Evolutionary conservation across 2,329 filamentous ascomycete genomes (phyloP).

Genomic region (Epichloe hybrida): DNA sequence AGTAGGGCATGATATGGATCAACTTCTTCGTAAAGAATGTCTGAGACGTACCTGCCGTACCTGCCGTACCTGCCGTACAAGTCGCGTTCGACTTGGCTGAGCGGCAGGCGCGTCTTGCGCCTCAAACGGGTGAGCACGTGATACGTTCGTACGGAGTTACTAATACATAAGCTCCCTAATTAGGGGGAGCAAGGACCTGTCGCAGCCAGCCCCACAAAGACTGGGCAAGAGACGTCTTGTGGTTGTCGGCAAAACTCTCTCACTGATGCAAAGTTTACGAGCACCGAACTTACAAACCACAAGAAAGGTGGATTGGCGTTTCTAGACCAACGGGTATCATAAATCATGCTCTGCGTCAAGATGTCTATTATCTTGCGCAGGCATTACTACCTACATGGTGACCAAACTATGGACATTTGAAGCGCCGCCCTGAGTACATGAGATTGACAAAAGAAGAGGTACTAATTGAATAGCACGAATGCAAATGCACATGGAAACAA

Average conservation of each 20-base stretch:
- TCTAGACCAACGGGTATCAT: not conserved
- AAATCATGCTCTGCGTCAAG: not conserved
- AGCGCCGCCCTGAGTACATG: not conserved
- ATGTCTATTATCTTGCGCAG: not conserved
- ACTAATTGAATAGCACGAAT: not conserved
- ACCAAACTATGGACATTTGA: not conserved
- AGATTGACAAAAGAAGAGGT: not conserved
- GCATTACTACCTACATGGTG: slow-evolving; percentile 1
- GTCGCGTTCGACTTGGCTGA: not conserved
- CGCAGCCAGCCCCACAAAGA: not conserved
- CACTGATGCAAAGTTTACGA: too few relatives aligned
- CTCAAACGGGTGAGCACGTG: slow-evolving; percentile 9
- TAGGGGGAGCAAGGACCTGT: not conserved
- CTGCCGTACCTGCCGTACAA: not conserved
- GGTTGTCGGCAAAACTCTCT: too few relatives aligned
- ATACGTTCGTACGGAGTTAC: not conserved
- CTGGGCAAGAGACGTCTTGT: too few relatives aligned
- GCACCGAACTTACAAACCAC: not conserved
- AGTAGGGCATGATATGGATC: not conserved
- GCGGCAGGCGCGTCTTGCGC: slow-evolving; percentile 1
- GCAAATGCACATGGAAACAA: not conserved
- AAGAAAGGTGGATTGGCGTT: not conserved
- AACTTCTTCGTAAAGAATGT: not conserved
- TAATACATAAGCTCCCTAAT: too few relatives aligned
- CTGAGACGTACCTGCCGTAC: not conserved